phyloP scores from a whole-genome alignment of 371 early-diverging fungal genomes.

The Entomophthora muscae region DNA sequence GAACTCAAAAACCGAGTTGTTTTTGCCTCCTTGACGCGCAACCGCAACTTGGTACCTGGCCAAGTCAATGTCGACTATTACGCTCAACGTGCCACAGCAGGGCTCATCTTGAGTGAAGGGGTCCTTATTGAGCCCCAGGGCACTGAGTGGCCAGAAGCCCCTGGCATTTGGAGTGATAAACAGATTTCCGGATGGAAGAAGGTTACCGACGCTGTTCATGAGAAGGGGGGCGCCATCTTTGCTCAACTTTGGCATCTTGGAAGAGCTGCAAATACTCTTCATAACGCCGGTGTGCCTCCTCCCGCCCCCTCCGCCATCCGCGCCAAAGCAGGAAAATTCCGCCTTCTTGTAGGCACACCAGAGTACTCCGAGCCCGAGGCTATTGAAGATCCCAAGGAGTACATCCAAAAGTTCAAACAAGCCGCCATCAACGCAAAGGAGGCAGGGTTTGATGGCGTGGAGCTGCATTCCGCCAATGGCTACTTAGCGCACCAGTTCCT shows the following conservation, averaged over 20 bases:
- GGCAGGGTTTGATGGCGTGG: conserved; percentile 45
- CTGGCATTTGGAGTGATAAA: conserved; percentile 24
- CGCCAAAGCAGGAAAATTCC: conserved; percentile 2
- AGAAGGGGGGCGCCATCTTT: conserved; percentile 29
- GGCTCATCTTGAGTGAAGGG: conserved; percentile 34
- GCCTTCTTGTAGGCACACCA: background rate
- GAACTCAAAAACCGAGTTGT: conserved; percentile 18
- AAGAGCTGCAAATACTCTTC: conserved; percentile 10
- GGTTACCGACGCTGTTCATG: conserved; percentile 31
- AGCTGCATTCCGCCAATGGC: conserved; percentile 48
- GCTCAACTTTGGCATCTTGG: conserved; percentile 36
- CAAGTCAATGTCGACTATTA: conserved; percentile 29
- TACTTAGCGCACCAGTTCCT: conserved; percentile 40
- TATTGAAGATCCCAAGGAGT: conserved; percentile 5
- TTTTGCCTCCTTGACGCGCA: conserved; percentile 29
- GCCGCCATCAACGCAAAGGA: conserved; percentile 7
- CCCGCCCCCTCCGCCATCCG: conserved; percentile 9
- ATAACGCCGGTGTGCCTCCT: conserved; percentile 8
- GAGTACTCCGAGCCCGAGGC: conserved; percentile 6
- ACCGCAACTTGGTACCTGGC: conserved; percentile 21
- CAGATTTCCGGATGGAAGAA: conserved; percentile 35
- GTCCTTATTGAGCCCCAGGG: conserved; percentile 22
- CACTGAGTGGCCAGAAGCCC: conserved; percentile 16
- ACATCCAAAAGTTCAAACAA: background rate
- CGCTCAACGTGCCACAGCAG: conserved; percentile 28